phyloP scores from a whole-genome alignment of 768 basidiomycete species.

The Lactarius pseudohatsudake region DNA sequence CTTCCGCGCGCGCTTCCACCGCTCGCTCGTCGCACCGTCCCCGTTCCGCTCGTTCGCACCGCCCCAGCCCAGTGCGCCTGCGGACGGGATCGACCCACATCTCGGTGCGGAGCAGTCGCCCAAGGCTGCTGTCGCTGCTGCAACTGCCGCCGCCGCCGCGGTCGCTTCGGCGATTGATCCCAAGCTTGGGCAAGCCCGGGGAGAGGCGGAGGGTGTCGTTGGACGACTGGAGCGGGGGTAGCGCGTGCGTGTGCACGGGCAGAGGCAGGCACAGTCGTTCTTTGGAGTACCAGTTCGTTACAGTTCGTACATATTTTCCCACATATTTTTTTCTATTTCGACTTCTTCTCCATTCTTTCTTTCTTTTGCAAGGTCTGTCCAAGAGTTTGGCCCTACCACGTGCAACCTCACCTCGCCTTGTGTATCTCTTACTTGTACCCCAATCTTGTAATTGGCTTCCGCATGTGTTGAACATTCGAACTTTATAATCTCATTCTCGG shows the following conservation, averaged over 20 bases:
- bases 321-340: background rate
- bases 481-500: background rate
- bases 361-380: background rate
- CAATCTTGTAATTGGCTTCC: slow-evolving; percentile 16
- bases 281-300: background rate
- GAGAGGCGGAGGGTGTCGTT: slow-evolving; percentile 38
- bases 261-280: background rate
- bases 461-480: slow-evolving; percentile 7
- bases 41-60: slow-evolving; percentile 48
- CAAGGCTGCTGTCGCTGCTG: slow-evolving; percentile 3
- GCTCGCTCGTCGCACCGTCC: slow-evolving; percentile 56
- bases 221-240: slow-evolving; percentile 34
- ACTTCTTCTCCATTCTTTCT: background rate
- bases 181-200: slow-evolving; percentile 37
- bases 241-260: background rate
- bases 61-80: slow-evolving; percentile 24
- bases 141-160: slow-evolving; percentile 15
- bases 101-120: slow-evolving; percentile 21
- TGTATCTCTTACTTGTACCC: slow-evolving; percentile 14
- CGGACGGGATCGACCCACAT: slow-evolving; percentile 32
- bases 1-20: slow-evolving; percentile 66
- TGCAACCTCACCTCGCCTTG: slow-evolving; percentile 1
- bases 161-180: slow-evolving; percentile 32
- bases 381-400: slow-evolving; percentile 1
- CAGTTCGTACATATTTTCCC: background rate